Conservation (phyloP, 140 eudicot genomes). For the Anethum foeniculum region DNA sequence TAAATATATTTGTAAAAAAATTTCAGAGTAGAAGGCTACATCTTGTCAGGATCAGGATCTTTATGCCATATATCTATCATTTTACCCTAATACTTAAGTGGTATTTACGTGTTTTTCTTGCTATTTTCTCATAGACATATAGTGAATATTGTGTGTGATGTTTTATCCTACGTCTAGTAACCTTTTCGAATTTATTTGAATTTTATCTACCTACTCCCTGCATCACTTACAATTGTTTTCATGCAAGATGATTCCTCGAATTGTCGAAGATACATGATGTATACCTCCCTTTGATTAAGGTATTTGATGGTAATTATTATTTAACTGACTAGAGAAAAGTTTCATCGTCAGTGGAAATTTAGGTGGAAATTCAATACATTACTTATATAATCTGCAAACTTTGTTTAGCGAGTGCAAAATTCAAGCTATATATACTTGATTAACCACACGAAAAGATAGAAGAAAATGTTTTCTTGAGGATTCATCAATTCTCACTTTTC, state of each 20-base stretch:
- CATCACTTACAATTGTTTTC: background rate
- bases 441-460: background rate
- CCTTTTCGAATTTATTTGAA: background rate
- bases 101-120: too few relatives aligned
- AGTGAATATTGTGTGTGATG: too few relatives aligned
- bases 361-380: background rate
- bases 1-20: too few relatives aligned
- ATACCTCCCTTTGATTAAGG: background rate
- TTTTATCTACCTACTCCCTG: background rate
- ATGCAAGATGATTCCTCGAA: conserved; percentile 2
- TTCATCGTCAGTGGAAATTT: conserved; percentile 2
- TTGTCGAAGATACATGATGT: background rate
- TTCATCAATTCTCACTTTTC: background rate
- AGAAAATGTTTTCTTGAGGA: background rate
- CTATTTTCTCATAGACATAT: too few relatives aligned
- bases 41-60: too few relatives aligned
- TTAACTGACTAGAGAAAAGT: conserved; percentile 14
- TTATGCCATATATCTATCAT: too few relatives aligned
- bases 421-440: background rate
- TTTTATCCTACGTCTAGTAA: too few relatives aligned
- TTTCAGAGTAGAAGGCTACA: too few relatives aligned
- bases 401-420: background rate
- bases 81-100: too few relatives aligned
- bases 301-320: conserved; percentile 6
- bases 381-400: background rate